These are phyloP conservation scores for Eremochloa ophiuroides DNA, from an alignment of 176 grass and related monocot species.

Conservation along the genomic window DNA sequence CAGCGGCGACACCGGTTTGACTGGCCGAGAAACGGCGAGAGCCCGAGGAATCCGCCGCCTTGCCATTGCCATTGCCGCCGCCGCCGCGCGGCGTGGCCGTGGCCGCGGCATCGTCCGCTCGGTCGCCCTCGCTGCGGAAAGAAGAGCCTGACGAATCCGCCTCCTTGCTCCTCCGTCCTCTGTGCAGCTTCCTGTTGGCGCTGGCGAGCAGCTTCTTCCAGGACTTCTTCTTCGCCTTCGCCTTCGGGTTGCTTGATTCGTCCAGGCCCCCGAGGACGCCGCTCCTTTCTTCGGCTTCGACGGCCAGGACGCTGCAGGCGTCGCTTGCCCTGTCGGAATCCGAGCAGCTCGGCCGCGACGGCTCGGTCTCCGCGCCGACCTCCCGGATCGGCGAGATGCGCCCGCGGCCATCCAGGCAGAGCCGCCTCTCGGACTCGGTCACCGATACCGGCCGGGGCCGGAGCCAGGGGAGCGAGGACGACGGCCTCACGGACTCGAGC, in stretches of 20 bases:
- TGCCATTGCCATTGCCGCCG: conserved; percentile 24
- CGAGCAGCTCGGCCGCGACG: conserved; percentile 14
- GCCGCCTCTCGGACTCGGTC: not conserved
- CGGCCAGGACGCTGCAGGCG: not conserved
- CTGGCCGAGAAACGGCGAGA: not conserved
- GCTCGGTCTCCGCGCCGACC: conserved; percentile 45
- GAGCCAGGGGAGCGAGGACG: not conserved
- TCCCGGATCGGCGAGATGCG: conserved; percentile 75
- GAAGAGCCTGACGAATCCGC: not conserved
- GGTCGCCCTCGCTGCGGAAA: conserved; percentile 19
- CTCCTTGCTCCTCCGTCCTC: not conserved
- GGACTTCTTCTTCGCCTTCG: conserved; percentile 39
- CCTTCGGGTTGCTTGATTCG: conserved; percentile 9
- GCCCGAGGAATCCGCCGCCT: not conserved
- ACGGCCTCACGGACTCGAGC: conserved; percentile 44
- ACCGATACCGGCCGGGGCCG: conserved; percentile 2
- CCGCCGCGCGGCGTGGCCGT: too few species aligned
- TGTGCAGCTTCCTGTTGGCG: conserved; percentile 35
- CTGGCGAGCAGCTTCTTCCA: conserved; percentile 55
- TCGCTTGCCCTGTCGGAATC: conserved; percentile 35
- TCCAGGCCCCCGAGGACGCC: conserved; percentile 13
- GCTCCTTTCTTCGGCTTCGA: conserved; percentile 18
- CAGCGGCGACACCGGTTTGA: conserved; percentile 3
- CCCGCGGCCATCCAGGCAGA: conserved; percentile 35
- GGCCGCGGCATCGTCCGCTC: conserved; percentile 6